Evolutionary conservation across 1,139 yeast species (phyloP), one percentile per base, ranked within the genome.

Genomic region (Candida tropicalis): DNA sequence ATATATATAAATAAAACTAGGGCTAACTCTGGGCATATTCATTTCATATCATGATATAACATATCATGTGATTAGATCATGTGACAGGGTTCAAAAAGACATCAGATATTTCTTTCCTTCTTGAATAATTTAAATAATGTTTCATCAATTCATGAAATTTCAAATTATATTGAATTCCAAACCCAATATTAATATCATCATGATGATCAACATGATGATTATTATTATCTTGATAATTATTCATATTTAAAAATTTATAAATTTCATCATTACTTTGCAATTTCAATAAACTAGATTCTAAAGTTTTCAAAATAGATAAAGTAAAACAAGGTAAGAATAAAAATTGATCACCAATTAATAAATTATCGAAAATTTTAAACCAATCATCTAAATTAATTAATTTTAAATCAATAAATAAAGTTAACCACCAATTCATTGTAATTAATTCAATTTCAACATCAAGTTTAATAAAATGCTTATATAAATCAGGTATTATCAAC

Each of bases 341-440:
- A 27, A 24, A 13, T 36, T 26, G 33, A 11, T 38, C 18, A 11
- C 32, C 37, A 17, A 55, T 44, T 12, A 80, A 60, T 31, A 80
- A 56, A 33, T 69, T 71, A 55, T 80, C 84, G 68, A 82, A 75
- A 8, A 79, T 59, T 39, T 77, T 66, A 56, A 77, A 75, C 65
- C 82, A 69, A 4, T 73, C 65, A 28, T 80, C 84, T 3, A 78
- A 65, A 2, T 79, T 77, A n/a, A 79, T 56, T 31, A 79, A 70
- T 40, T 73, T 60, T 34, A 49, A 41, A 32, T 68, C 84, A 0
- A 81, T 75, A 55, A 79, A 81, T 34, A 81, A 59, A 9, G 81
- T 70, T 13, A 81, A 62, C 67, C 82, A 79, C 86, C 86, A 81
- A 49, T 77, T 77, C 59, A 79, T 71, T 7, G 82, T 73, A 22